Conservation (phyloP, 2,329 filamentous ascomycete species). For the Fusarium sp. region DNA sequence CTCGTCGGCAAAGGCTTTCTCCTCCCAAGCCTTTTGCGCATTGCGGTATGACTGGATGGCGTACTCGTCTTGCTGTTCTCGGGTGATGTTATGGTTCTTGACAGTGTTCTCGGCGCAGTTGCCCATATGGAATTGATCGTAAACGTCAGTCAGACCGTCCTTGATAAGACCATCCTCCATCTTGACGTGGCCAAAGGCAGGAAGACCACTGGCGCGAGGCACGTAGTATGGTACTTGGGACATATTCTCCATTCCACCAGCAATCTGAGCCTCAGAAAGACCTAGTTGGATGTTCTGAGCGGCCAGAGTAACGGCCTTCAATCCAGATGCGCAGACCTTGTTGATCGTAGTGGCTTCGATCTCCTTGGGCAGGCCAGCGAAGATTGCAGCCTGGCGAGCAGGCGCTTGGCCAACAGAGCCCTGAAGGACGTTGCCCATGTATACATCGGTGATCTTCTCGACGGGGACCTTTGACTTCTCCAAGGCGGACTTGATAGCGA, state of each 20-base stretch:
- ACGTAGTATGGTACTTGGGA: slow-evolving; percentile 92
- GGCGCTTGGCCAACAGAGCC: slow-evolving; percentile 88
- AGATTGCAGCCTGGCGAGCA: slow-evolving; percentile 89
- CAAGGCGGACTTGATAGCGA: slow-evolving; percentile 91
- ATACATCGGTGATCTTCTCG: slow-evolving; percentile 88
- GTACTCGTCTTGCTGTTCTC: slow-evolving; percentile 91
- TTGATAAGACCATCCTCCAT: slow-evolving; percentile 93
- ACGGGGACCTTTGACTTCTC: slow-evolving; percentile 86
- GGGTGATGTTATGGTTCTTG: slow-evolving; percentile 83
- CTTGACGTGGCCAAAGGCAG: slow-evolving; percentile 87
- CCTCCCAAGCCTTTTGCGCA: slow-evolving; percentile 89
- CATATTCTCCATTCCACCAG: slow-evolving; percentile 99
- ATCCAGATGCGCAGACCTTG: slow-evolving; percentile 95
- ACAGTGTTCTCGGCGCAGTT: slow-evolving; percentile 95
- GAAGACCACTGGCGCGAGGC: slow-evolving; percentile 82
- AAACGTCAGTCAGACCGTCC: slow-evolving; percentile 95
- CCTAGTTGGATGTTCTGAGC: slow-evolving; percentile 96
- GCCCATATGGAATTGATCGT: slow-evolving; percentile 98
- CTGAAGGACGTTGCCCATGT: slow-evolving; percentile 96
- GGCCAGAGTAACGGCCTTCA: slow-evolving; percentile 91
- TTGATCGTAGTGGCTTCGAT: slow-evolving; percentile 95
- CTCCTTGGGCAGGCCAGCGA: slow-evolving; percentile 83
- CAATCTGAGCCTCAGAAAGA: slow-evolving; percentile 86
- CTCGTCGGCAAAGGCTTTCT: slow-evolving; percentile 86
- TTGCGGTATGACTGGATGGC: slow-evolving; percentile 90